These are phyloP conservation scores for Nidularia pulvinata DNA, from an alignment of 768 basidiomycete species.

Conservation along the genomic window DNA sequence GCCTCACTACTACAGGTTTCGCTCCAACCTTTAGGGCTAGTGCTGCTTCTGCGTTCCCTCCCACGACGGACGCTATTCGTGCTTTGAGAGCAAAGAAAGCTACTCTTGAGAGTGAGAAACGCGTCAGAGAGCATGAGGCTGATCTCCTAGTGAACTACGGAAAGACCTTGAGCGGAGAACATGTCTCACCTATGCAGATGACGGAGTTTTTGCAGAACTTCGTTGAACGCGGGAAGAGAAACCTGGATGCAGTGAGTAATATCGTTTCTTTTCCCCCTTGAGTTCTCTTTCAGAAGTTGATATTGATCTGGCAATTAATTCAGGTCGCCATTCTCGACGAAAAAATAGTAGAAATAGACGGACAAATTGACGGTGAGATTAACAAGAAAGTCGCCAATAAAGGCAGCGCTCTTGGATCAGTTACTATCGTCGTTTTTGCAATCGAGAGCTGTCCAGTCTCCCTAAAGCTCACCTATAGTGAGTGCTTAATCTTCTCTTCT, in stretches of 20 bases:
- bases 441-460: slow-evolving; percentile 32
- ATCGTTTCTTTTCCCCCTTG: background rate
- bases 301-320: background rate
- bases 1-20: too few species aligned
- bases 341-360: slow-evolving; percentile 34
- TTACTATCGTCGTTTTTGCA: slow-evolving; percentile 40
- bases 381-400: slow-evolving; percentile 28
- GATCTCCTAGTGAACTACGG: slow-evolving; percentile 42
- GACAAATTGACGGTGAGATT: slow-evolving; percentile 33
- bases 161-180: slow-evolving; percentile 39
- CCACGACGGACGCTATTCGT: slow-evolving; percentile 14
- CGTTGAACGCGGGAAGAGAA: slow-evolving; percentile 31
- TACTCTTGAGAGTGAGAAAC: slow-evolving; percentile 32
- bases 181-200: slow-evolving; percentile 34
- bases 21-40: slow-evolving; percentile 9
- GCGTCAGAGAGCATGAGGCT: slow-evolving; percentile 36
- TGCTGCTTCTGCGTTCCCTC: slow-evolving; percentile 21
- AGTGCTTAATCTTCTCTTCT: slow-evolving; percentile 9
- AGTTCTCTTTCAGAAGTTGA: background rate
- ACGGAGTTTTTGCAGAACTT: slow-evolving; percentile 38
- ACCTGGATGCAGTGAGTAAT: slow-evolving; percentile 23
- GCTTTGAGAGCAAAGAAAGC: slow-evolving; percentile 29
- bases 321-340: slow-evolving; percentile 33
- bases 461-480: slow-evolving; percentile 55
- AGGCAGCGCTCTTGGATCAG: slow-evolving; percentile 26